Evolutionary conservation across 2,329 filamentous ascomycete species (phyloP), one percentile per base, ranked within the genome.

Genomic region (Dactylonectria macrodidyma): DNA sequence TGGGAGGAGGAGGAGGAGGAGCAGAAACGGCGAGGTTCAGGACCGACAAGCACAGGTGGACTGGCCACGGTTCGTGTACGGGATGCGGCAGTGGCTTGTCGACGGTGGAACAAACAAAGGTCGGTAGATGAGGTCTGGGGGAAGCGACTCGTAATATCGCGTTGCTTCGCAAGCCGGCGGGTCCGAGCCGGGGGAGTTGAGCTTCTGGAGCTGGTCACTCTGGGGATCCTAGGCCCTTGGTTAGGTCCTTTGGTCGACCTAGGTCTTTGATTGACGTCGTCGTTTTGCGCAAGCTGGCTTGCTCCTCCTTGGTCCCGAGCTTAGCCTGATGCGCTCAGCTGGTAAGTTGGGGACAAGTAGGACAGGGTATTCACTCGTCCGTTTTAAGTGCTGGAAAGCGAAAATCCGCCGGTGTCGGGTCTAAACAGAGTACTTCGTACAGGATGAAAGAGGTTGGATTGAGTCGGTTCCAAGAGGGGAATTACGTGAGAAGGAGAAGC

Each of bases 201-300:
- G 51, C 33, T 22, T 50, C 44, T 51, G 59, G 59, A 56, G 54
- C 41, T 62, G 44, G 47, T 19, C 54, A 59, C 33, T 41, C 59
- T 59, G 55, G 44, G 44, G 22, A 55, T 47, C 7, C 54, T 54
- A 41, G 24, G 58, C 10, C n/a, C 33, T 51, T 41, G 62, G 63
- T 73, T 19, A 19, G 19, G 19, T 19, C 19, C 30, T 41, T 65
- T 59, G 55, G 44, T 19, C 16, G 48, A 36, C 12, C 54, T 54
- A 41, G 24, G 58, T 16, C n/a, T 26, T 51, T 41, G 62, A 62
- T 73, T 75, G 73, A 75, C 73, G 73, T 75, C 65, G 73, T 71
- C 62, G 71, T 61, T 69, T 65, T 47, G 58, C 34, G 44, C 57
- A 60, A 30, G 33, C n/a, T 51, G 22, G 46, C 44, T 41, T 52